These are phyloP conservation scores for Trichosporon faecale DNA, from an alignment of 1,284 basidiomycete genomes.

Conservation along the genomic window DNA sequence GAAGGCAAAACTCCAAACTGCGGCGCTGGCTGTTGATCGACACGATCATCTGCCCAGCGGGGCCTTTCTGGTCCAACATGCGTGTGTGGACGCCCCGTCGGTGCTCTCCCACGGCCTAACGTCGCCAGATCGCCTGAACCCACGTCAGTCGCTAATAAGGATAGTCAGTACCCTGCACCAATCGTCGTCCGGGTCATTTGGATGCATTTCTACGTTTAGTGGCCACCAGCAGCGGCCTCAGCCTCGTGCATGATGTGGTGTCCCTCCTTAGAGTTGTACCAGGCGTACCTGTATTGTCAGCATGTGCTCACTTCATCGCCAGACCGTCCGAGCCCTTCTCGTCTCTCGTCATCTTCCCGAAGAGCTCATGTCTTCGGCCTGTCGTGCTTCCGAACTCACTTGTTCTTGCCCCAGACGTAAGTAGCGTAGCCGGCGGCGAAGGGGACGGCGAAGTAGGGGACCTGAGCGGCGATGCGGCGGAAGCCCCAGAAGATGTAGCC, in stretches of 20 bases:
- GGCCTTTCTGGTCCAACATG: not conserved
- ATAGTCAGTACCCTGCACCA: not conserved
- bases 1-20: not conserved
- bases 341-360: not conserved
- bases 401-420: constrained; percentile 76
- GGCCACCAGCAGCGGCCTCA: constrained; percentile 29
- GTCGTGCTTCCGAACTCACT: constrained; percentile 33
- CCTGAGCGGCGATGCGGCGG: constrained; percentile 68
- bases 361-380: not conserved
- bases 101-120: not conserved
- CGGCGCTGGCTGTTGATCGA: not conserved
- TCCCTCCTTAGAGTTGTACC: constrained; percentile 52
- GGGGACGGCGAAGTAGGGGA: constrained; percentile 76
- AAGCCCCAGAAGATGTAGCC: constrained; percentile 85
- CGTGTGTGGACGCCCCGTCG: not conserved
- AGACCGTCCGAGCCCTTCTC: too few relatives aligned
- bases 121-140: not conserved
- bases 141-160: not conserved
- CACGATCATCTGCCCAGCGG: not conserved
- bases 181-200: constrained; percentile 9
- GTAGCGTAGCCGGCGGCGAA: constrained; percentile 72
- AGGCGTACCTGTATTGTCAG: constrained; percentile 41
- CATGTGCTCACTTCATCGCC: not conserved
- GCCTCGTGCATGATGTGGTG: constrained; percentile 43
- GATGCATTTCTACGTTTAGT: constrained; percentile 29